Conservation (phyloP, 345 rosid species). For the Salix arbutifolia region DNA sequence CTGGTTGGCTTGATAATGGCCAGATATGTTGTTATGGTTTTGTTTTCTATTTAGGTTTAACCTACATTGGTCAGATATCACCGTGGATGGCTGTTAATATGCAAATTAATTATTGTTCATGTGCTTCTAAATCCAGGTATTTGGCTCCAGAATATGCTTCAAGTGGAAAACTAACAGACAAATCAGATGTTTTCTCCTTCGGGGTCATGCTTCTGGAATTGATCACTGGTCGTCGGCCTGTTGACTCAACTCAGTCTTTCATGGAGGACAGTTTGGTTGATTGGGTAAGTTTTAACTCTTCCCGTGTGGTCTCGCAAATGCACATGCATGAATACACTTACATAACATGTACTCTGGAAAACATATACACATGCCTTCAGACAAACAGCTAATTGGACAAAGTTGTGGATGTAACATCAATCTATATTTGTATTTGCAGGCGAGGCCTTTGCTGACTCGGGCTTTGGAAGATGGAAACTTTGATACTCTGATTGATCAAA, state of each 20-base stretch:
- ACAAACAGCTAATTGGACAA: not conserved
- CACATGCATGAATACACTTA: not conserved
- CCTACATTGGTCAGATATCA: not conserved
- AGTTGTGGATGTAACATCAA: not conserved
- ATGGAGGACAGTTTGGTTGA: conserved; percentile 93
- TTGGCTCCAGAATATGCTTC: conserved; percentile 97
- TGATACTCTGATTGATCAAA: conserved; percentile 56
- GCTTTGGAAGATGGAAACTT: conserved; percentile 63
- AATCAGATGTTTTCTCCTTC: conserved; percentile 86
- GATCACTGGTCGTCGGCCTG: conserved; percentile 78
- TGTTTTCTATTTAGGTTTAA: not conserved
- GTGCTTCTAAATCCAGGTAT: conserved; percentile 41
- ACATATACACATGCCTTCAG: not conserved
- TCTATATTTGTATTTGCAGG: conserved; percentile 37
- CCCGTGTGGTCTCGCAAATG: not conserved
- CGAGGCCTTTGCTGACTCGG: conserved; percentile 65
- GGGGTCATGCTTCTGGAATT: conserved; percentile 91
- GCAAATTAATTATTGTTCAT: not conserved
- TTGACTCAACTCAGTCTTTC: conserved; percentile 50
- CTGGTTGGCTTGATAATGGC: not conserved
- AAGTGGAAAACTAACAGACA: conserved; percentile 80
- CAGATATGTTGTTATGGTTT: not conserved
- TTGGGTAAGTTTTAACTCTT: conserved; percentile 55
- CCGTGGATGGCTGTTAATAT: not conserved
- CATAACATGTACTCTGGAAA: not conserved